Conservation (phyloP, 2,329 filamentous ascomycete species). For the Diaporthe vaccinii region DNA sequence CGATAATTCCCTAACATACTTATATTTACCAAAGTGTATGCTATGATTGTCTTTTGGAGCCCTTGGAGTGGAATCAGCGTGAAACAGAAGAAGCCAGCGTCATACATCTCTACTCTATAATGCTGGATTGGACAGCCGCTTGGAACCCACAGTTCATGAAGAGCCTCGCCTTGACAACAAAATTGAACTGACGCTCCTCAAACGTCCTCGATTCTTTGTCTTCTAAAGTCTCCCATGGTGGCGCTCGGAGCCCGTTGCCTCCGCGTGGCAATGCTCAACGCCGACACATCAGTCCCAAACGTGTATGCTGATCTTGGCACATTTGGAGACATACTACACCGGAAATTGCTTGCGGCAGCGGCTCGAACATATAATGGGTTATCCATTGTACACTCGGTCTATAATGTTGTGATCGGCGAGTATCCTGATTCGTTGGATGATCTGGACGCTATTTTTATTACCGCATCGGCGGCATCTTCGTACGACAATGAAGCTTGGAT, state of each 20-base stretch:
- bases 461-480: conserved; percentile 36
- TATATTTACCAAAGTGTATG: not conserved
- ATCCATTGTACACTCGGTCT: conserved; percentile 20
- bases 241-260: not conserved
- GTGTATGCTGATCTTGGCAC: conserved; percentile 34
- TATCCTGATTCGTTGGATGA: conserved; percentile 27
- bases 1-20: not conserved
- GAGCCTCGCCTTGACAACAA: not conserved
- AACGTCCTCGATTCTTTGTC: not conserved
- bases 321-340: conserved; percentile 35
- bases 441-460: conserved; percentile 34
- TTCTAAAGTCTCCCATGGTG: not conserved
- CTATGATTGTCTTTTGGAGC: not conserved
- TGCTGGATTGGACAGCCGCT: not conserved
- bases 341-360: conserved; percentile 30
- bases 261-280: conserved; percentile 38
- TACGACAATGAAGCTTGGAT: conserved; percentile 31
- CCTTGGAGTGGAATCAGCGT: not conserved
- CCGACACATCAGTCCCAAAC: conserved; percentile 37
- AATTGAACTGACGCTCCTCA: not conserved
- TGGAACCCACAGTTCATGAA: not conserved
- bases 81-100: not conserved
- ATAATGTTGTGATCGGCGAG: conserved; percentile 33
- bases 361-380: not conserved
- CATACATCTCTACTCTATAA: not conserved